A percentile compares a stretch with the other conserved stretches of the same genome.
Conservation (phyloP, 805 yeast genomes). For the Myxozyma neglecta region DNA sequence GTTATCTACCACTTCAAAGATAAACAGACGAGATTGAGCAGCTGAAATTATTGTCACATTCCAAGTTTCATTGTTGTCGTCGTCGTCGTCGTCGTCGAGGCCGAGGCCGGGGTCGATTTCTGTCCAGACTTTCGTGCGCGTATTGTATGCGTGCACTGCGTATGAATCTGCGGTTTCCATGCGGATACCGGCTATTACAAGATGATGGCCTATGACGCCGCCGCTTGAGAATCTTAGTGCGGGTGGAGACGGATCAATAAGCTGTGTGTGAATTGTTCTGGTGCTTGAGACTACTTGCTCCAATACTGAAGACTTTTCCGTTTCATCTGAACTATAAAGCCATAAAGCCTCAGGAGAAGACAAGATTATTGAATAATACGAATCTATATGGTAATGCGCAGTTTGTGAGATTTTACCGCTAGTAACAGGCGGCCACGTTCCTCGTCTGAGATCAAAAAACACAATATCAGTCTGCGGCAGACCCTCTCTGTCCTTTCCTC, state of each 20-base stretch:
- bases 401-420: background rate
- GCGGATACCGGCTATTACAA: slow-evolving; percentile 18
- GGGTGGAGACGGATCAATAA: slow-evolving; percentile 2
- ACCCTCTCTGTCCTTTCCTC: slow-evolving; percentile 30
- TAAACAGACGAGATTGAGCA: background rate
- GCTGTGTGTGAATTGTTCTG: no score
- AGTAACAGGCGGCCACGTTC: slow-evolving; percentile 11
- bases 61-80: no score
- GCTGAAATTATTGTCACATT: slow-evolving; percentile 6
- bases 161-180: slow-evolving; percentile 7
- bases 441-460: slow-evolving; percentile 19
- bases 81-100: background rate
- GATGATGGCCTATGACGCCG: slow-evolving; percentile 17
- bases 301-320: no score
- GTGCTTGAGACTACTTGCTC: no score
- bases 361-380: no score
- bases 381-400: no score
- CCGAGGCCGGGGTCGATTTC: background rate
- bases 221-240: slow-evolving; percentile 20
- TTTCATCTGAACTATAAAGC: no score
- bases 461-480: slow-evolving; percentile 18
- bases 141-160: slow-evolving; percentile 16
- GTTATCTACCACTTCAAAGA: no score
- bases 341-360: no score
- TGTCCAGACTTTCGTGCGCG: slow-evolving; percentile 8